Percentiles rank a stretch among this genome's conserved stretches.
Evolutionary conservation across 2,329 filamentous ascomycete genomes (phyloP).

Genomic region (Aspergillus sp.): DNA sequence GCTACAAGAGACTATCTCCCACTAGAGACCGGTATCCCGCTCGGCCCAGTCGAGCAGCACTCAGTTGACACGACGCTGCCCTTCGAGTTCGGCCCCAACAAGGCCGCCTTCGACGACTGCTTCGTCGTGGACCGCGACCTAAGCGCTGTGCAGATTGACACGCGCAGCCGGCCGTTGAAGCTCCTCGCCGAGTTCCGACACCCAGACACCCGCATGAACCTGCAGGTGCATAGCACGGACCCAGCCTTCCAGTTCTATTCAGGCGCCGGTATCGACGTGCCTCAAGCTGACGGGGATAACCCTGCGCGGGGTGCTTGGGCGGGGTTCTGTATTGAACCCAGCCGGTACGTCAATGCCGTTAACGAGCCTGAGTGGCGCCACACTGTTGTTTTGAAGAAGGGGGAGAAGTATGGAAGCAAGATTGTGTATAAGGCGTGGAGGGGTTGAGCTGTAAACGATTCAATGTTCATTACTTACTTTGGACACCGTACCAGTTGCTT

Average conservation of each 20-base stretch:
- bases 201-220: constrained; percentile 70
- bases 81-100: constrained; percentile 69
- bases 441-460: constrained; percentile 35
- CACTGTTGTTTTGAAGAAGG: constrained; percentile 80
- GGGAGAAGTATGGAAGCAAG: constrained; percentile 75
- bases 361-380: constrained; percentile 78
- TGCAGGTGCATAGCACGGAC: constrained; percentile 88
- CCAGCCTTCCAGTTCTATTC: constrained; percentile 98
- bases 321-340: constrained; percentile 90
- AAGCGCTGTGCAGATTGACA: constrained; percentile 62
- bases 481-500: neutral
- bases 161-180: constrained; percentile 61
- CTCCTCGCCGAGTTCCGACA: constrained; percentile 73
- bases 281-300: constrained; percentile 53
- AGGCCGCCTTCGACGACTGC: constrained; percentile 84
- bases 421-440: constrained; percentile 87
- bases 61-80: constrained; percentile 62
- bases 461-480: neutral
- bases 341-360: constrained; percentile 83
- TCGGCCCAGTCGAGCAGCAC: constrained; percentile 62
- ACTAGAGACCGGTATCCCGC: constrained; percentile 75
- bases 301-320: constrained; percentile 66
- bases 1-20: constrained; percentile 67
- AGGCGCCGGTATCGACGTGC: constrained; percentile 78
- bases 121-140: constrained; percentile 73